Evolutionary conservation across 805 yeast species (phyloP), one percentile per base, ranked within the genome.

Genomic region (Candida ascalaphidarum): DNA sequence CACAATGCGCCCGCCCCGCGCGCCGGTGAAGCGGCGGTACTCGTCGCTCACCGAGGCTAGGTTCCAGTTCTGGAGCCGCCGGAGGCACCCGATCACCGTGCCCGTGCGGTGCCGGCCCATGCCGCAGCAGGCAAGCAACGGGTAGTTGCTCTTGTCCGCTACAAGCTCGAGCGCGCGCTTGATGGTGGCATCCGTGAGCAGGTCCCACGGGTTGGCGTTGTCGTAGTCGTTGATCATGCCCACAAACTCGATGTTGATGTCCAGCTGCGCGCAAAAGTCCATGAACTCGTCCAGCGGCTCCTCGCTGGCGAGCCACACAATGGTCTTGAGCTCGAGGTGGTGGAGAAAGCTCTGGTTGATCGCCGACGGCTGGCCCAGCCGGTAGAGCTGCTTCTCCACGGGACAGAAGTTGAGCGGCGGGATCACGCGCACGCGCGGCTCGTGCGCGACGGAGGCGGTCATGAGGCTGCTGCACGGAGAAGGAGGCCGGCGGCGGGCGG

Each of bases 41-140:
- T 89, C 98, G 51, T 89, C 98, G 32, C 86, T 74, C 1, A 89
- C 92, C 50, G 63, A 54, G 8, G 97, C 96, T 48, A 89, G 60
- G 46, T 94, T 92, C 98, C 98, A 89, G n/a, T 94, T 89, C 65
- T 92, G 96, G 12, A 92, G 60, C 34, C 95, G 68, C 37, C 98
- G 63, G 26, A 89, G 59, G 52, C 98, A 89, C 1, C 98, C 98
- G 34, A 92, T 75, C 3, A 92, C 95, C 0, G 97, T 88, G 1
- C 98, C 98, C 0, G 97, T 88, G 39, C 98, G 67, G 53, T 89
- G 98, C 41, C 98, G 65, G 0, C 98, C 98, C 98, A 92, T 92
- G 10, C 96, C 96, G 45, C 97, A 92, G 52, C 97, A 92, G 4
- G 88, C 88, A 28, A 92, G 59, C 36, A 92, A 44, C 0, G 98